Evolutionary conservation across 2,329 filamentous ascomycete genomes (phyloP).

Genomic region (Talaromyces amestolkiae): DNA sequence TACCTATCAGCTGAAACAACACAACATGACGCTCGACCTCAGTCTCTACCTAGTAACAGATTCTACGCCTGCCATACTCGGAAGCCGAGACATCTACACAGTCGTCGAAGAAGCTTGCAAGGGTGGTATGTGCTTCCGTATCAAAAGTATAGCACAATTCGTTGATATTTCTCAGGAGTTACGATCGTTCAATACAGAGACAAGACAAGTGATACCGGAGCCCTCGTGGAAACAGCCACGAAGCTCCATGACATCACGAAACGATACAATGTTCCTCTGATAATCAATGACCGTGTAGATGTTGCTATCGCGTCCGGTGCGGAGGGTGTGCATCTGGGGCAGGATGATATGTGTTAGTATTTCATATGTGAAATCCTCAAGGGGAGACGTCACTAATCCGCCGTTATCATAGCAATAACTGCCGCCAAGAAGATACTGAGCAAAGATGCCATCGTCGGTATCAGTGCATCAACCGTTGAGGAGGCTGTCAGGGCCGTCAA

Average conservation of each 20-base stretch:
- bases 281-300: constrained; percentile 92
- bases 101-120: constrained; percentile 73
- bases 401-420: neutral
- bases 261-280: constrained; percentile 68
- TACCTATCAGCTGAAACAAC: neutral
- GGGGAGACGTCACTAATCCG: neutral
- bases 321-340: constrained; percentile 90
- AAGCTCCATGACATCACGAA: constrained; percentile 69
- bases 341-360: constrained; percentile 78
- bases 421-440: constrained; percentile 73
- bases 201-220: constrained; percentile 73
- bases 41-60: constrained; percentile 89
- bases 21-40: constrained; percentile 59
- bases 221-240: constrained; percentile 67
- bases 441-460: constrained; percentile 76
- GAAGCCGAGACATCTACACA: constrained; percentile 63
- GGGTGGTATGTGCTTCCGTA: constrained; percentile 56
- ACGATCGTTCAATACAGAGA: constrained; percentile 89
- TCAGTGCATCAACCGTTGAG: constrained; percentile 72
- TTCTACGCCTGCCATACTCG: constrained; percentile 81
- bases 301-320: constrained; percentile 81
- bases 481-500: constrained; percentile 71
- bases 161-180: constrained; percentile 51
- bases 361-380: neutral
- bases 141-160: neutral